Evolutionary conservation across 495 filamentous ascomycete genomes (phyloP).

Genomic region (Rostrohypoxylon terebratum): DNA sequence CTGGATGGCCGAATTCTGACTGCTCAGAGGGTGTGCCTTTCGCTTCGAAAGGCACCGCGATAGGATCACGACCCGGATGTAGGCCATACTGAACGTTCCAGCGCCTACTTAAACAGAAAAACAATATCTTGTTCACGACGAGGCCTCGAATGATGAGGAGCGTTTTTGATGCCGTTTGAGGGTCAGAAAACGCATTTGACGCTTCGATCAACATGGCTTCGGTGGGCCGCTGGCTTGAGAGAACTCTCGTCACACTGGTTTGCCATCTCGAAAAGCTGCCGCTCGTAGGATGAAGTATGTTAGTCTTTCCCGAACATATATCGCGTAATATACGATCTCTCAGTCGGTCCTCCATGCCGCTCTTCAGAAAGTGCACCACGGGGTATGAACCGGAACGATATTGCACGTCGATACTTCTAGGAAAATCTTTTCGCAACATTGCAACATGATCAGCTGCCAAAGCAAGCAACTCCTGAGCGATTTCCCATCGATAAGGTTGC

Average conservation of each 20-base stretch:
- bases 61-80: constrained; percentile 54
- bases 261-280: constrained; percentile 25
- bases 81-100: constrained; percentile 62
- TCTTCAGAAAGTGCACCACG: constrained; percentile 54
- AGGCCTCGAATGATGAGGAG: constrained; percentile 58
- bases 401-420: constrained; percentile 56
- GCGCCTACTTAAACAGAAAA: constrained; percentile 55
- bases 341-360: constrained; percentile 53
- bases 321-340: constrained; percentile 48
- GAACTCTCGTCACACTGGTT: constrained; percentile 47
- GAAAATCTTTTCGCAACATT: constrained; percentile 47
- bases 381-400: constrained; percentile 53
- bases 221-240: constrained; percentile 40
- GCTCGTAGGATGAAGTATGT: constrained; percentile 46
- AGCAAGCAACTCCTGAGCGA: constrained; percentile 56
- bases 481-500: constrained; percentile 62
- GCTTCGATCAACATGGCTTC: constrained; percentile 37
- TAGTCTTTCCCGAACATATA: constrained; percentile 42
- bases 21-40: constrained; percentile 64
- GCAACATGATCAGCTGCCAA: constrained; percentile 53
- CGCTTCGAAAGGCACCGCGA: constrained; percentile 64
- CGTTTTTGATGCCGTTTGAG: constrained; percentile 46
- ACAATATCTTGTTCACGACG: constrained; percentile 52
- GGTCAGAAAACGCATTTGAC: constrained; percentile 47
- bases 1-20: constrained; percentile 67